Percentiles rank a stretch among this genome's conserved stretches.
These are phyloP conservation scores for Lasiosphaeris hirsuta DNA, from an alignment of 495 filamentous ascomycete species.

Conservation along the genomic window DNA sequence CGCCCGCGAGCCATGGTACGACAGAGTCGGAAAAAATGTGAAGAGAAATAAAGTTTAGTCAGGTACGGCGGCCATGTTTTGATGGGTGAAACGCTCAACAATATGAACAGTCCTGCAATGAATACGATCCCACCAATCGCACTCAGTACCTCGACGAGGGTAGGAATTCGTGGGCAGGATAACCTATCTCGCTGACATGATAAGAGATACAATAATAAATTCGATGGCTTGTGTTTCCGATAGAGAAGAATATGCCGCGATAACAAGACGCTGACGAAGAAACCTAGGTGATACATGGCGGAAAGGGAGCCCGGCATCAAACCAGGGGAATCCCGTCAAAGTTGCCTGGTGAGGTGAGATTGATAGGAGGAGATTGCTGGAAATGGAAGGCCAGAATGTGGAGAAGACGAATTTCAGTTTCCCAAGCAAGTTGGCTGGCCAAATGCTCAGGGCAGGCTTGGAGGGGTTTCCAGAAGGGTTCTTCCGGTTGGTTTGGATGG, in stretches of 20 bases:
- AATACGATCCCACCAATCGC: background rate
- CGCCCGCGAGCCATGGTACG: background rate
- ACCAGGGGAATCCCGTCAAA: background rate
- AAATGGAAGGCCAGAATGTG: conserved; percentile 11
- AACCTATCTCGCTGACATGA: background rate
- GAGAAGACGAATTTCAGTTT: conserved; percentile 12
- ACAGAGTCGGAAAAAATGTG: background rate
- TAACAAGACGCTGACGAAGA: background rate
- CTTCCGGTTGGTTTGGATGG: conserved; percentile 17
- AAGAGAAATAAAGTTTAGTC: background rate
- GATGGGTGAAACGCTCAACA: conserved; percentile 15
- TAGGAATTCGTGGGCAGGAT: conserved; percentile 3
- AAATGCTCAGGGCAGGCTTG: background rate
- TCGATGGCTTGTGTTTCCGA: background rate
- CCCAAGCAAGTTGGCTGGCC: background rate
- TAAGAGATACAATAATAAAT: background rate
- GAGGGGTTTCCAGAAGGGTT: conserved; percentile 25
- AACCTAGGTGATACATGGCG: conserved; percentile 13
- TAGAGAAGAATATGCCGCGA: conserved; percentile 1
- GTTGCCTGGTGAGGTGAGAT: background rate
- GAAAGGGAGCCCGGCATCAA: conserved; percentile 2
- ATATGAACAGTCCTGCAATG: conserved; percentile 14
- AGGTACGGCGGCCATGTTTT: background rate
- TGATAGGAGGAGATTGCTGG: background rate
- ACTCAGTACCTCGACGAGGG: background rate